Evolutionary conservation across 2,329 filamentous ascomycete species (phyloP), one percentile per base, ranked within the genome.

Genomic region (Aureobasidium sp.): DNA sequence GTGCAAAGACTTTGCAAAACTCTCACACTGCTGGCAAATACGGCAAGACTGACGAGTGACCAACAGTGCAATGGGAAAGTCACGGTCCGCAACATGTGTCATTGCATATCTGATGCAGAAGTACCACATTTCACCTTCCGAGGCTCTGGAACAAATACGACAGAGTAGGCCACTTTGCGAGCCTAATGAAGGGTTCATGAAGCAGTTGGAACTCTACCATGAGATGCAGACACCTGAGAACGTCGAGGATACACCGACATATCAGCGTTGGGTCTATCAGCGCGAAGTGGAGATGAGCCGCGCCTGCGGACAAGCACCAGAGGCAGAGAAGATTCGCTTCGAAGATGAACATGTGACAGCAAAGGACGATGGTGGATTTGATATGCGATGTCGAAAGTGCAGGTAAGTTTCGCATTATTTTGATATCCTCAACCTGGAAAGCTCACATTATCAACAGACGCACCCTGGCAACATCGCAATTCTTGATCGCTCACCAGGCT

Each of bases 61-160:
- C 11, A 80, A 83, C 76, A 96, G 94, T 81, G 93, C 91, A 25
- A 96, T 96, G 86, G 94, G 94, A 59, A 96, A 95, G 77, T 97
- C 92, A 37, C 89, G 94, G 63, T 97, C 93, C 52, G 89, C 93
- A 67, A 87, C 91, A 36, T 84, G 90, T 67, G 83, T 90, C 61
- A 83, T 95, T 63, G 93, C 94, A 64, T 97, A 92, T 75, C 80
- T 97, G 56, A 87, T 97, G 74, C 80, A 82, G 66, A 74, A 75
- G 63, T 74, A 78, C 69, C 72, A 74, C 67, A 76, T 82, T 67
- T 78, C 77, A 67, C 78, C 82, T 62, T 73, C 79, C 66, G 85
- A 88, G 49, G 91, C 92, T 2, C 78, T 97, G 55, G 78, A 80
- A 29, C 81, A 87, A 67, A 79, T 97, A 56, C 85, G 86, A 59